Evolutionary conservation across 257 asterid species (phyloP).

Genomic region (Petunia axillaris): DNA sequence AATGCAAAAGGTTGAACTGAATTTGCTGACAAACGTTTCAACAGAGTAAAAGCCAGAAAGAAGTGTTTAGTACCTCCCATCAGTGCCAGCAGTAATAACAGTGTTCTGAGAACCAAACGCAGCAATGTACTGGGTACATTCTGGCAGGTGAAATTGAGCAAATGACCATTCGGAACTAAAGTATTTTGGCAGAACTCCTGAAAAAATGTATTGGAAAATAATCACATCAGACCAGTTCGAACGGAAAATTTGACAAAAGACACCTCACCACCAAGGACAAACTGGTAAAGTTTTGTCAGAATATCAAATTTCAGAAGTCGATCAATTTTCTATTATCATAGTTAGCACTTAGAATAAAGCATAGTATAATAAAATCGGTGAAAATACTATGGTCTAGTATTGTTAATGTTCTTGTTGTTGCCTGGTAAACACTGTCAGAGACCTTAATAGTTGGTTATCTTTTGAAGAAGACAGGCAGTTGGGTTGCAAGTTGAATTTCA

Average conservation of each 20-base stretch:
- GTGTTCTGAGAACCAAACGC: constrained; percentile 82
- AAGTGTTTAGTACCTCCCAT: constrained; percentile 71
- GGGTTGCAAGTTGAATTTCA: not conserved
- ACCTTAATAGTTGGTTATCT: not conserved
- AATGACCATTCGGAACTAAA: constrained; percentile 99
- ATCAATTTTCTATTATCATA: not conserved
- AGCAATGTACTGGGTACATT: constrained; percentile 63
- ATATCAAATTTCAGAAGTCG: not conserved
- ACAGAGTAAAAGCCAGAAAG: constrained; percentile 11
- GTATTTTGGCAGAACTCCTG: constrained; percentile 91
- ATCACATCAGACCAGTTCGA: constrained; percentile 23
- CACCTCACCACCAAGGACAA: constrained; percentile 23
- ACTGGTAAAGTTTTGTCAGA: not conserved
- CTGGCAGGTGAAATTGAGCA: constrained; percentile 90
- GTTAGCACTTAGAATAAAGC: not conserved
- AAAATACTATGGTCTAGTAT: not conserved
- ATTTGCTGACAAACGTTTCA: not conserved
- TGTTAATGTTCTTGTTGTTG: not conserved
- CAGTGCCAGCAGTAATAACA: constrained; percentile 64
- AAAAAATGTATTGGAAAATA: constrained; percentile 29
- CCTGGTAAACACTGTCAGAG: constrained; percentile 9
- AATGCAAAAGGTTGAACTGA: not conserved
- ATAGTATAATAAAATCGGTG: not conserved
- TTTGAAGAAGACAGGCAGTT: not conserved
- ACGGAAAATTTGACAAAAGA: constrained; percentile 7